Evolutionary conservation across 192 early-diverging fungal genomes (phyloP).

Genomic region (Chytriomyces sp.): DNA sequence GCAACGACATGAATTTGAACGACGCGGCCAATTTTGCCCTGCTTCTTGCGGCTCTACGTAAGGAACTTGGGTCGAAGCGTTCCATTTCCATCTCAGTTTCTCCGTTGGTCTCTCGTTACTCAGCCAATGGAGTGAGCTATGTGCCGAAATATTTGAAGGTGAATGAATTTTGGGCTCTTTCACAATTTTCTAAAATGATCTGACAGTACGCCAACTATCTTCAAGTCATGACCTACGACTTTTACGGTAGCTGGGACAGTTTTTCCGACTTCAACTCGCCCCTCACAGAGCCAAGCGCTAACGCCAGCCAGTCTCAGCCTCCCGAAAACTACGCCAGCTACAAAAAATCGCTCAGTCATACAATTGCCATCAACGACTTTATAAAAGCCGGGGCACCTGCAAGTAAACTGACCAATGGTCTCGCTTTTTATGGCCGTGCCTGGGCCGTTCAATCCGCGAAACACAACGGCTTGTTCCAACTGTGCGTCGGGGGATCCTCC

Average conservation of each 20-base stretch:
- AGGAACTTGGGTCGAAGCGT: background rate
- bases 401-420: background rate
- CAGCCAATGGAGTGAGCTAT: background rate
- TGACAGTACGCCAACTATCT: background rate
- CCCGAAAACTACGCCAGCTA: background rate
- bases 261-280: background rate
- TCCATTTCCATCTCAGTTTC: background rate
- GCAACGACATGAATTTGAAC: background rate
- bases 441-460: background rate
- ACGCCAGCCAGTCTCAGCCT: background rate
- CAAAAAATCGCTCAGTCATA: background rate
- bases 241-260: background rate
- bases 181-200: background rate
- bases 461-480: background rate
- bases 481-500: background rate
- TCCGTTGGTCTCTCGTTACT: background rate
- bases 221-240: slow-evolving; percentile 10
- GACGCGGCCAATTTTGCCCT: background rate
- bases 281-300: background rate
- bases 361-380: background rate
- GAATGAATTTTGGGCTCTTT: too few relatives aligned
- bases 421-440: background rate
- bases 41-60: background rate
- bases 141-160: too few relatives aligned
- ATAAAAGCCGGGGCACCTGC: background rate